These are phyloP conservation scores for Fusarium liriodendri DNA, from an alignment of 2,329 filamentous ascomycete species.

Conservation along the genomic window DNA sequence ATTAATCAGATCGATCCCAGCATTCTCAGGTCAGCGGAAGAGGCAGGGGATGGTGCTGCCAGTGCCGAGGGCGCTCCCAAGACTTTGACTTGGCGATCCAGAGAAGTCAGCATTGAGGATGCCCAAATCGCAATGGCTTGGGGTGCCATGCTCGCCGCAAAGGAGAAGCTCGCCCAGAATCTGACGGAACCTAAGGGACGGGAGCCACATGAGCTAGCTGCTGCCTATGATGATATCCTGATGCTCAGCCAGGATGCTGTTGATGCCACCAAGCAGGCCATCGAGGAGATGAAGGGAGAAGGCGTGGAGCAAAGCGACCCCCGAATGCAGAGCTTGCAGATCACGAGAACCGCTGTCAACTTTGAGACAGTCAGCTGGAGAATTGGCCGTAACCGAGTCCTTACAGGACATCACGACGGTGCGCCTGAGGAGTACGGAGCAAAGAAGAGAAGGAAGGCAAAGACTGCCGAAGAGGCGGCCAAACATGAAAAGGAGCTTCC, in stretches of 20 bases:
- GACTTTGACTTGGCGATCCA: conserved; percentile 85
- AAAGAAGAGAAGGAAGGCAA: conserved; percentile 62
- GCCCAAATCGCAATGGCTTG: conserved; percentile 90
- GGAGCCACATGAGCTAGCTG: conserved; percentile 76
- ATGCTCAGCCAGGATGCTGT: conserved; percentile 93
- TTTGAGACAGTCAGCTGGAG: conserved; percentile 96
- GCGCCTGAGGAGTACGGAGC: conserved; percentile 65
- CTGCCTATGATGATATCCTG: conserved; percentile 90
- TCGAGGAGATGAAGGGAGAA: conserved; percentile 88
- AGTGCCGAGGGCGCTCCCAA: conserved; percentile 71
- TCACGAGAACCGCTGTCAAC: conserved; percentile 92
- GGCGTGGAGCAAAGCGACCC: conserved; percentile 85
- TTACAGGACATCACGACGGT: conserved; percentile 87
- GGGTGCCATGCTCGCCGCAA: conserved; percentile 72
- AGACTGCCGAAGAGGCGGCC: conserved; percentile 50
- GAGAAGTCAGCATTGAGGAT: conserved; percentile 90
- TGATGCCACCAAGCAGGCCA: conserved; percentile 91
- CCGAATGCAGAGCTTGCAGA: conserved; percentile 91
- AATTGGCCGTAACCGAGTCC: conserved; percentile 89
- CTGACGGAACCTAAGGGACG: conserved; percentile 57
- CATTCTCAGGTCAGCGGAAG: conserved; percentile 68
- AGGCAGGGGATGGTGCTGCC: conserved; percentile 61
- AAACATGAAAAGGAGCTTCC: conserved; percentile 70
- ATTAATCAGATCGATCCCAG: conserved; percentile 78
- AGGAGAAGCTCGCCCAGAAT: conserved; percentile 59